Evolutionary conservation across 225 moss, liverwort and hornwort species (phyloP), one percentile per base, ranked within the genome.

Genomic region (Pseudoscleropodium purum): DNA sequence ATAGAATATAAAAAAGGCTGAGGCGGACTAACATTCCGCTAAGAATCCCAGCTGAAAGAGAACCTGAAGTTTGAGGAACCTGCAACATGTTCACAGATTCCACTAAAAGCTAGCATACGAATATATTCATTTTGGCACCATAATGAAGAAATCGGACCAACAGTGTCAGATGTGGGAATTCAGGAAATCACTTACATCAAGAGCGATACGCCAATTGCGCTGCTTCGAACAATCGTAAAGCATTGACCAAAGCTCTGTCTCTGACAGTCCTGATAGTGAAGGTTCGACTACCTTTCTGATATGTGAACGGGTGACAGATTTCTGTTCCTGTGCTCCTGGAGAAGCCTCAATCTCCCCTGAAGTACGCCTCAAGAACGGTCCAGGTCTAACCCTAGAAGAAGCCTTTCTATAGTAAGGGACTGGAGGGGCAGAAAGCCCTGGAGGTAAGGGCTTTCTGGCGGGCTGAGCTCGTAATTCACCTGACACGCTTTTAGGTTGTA

Each of bases 161-260:
- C 43, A 85, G 63, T n/a, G 64, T 61, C n/a, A 69, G 43, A 69
- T 51, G 56, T 85, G 63, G 62, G 84, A 74, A 75, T 66, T 30
- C 18, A 49, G 79, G 60, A 60, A 73, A 83, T 88, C 25, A 84
- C 89, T 89, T 93, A 96, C 96, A 90, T 96, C 95, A 79, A 96
- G 93, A 85, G 94, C 96, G 62, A 95, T 91, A 86, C 94, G 93
- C 96, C 96, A 96, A 83, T 94, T 96, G 54, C 94, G 94, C 86
- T 96, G 96, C 92, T 85, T 95, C 91, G 94, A 90, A 73, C 95
- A 94, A 84, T 94, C 96, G 84, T 93, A 88, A 41, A 96, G 89
- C 82, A 95, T 92, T 43, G 93, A 91, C 96, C 94, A 95, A 80
- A 96, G 91, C 74, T 90, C 57, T 89, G 84, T 64, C 77, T 95